phyloP scores from a whole-genome alignment of 1,139 yeast species.

The Martiniozyma asiatica region DNA sequence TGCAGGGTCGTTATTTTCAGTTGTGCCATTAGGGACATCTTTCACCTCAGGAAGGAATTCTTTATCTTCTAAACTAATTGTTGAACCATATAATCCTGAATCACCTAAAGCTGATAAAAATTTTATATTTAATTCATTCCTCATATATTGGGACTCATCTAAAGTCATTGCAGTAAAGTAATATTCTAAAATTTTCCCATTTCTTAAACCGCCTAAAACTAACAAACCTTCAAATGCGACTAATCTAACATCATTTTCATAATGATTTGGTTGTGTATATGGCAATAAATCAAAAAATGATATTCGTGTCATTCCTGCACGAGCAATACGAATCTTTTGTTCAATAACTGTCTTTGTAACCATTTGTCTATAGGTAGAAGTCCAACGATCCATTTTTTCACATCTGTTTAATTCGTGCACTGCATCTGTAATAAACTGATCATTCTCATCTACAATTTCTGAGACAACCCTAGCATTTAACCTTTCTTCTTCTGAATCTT shows the following conservation, averaged over 20 bases:
- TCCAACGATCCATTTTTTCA: conserved; percentile 76
- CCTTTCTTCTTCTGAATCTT: conserved; percentile 12
- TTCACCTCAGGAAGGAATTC: conserved; percentile 29
- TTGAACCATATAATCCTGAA: conserved; percentile 58
- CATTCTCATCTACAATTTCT: conserved; percentile 16
- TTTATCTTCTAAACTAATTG: conserved; percentile 43
- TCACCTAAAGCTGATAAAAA: conserved; percentile 45
- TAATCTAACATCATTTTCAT: conserved; percentile 43
- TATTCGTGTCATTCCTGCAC: conserved; percentile 41
- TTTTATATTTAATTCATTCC: conserved; percentile 35
- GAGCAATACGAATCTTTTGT: conserved; percentile 49
- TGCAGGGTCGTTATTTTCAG: conserved; percentile 11
- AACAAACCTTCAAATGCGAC: conserved; percentile 64
- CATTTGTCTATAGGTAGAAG: conserved; percentile 57
- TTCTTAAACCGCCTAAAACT: conserved; percentile 65
- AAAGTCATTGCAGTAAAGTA: conserved; percentile 46
- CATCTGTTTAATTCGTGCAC: conserved; percentile 58
- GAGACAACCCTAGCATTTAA: conserved; percentile 13
- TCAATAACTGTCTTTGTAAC: conserved; percentile 47
- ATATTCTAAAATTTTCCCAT: conserved; percentile 46
- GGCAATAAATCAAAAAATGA: conserved; percentile 38
- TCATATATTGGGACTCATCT: conserved; percentile 43
- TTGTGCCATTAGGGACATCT: conserved; percentile 1
- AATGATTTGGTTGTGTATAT: conserved; percentile 36
- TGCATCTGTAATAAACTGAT: conserved; percentile 31